Evolutionary conservation across 2,329 filamentous ascomycete species (phyloP), one percentile per base, ranked within the genome.

Genomic region (Geosmithia flava): DNA sequence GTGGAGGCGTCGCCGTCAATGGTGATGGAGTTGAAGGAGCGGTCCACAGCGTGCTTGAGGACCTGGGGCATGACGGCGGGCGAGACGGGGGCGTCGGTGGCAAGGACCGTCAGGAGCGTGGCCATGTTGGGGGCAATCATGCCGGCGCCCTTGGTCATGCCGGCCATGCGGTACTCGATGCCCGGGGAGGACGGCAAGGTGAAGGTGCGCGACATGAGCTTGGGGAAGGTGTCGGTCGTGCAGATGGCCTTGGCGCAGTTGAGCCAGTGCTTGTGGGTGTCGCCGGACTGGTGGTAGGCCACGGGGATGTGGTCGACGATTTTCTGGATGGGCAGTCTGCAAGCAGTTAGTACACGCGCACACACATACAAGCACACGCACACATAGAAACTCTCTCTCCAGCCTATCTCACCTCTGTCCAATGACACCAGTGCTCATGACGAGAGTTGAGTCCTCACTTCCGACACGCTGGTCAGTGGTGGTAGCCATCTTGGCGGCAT

Each of bases 101-200:
- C 89, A 59, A 97, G 77, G 52, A 97, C 85, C 48, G 87, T 89
- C 37, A 98, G 80, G 33, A 97, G 78, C 1, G 93, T 98, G 29
- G 89, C 93, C 90, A 98, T 95, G 71, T 98, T 97, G 45, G 93
- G 93, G 62, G 96, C 90, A 64, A 98, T 95, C 93, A 98, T 98
- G 60, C 93, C 93, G 5, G 93, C 93, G 49, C 93, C 93, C 71
- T 98, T 98, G 59, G 91, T 95, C 80, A 95, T 94, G 56, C 93
- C 93, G 13, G 87, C 89, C 46, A 98, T 84, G 56, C 78, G 76
- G 69, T 95, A 98, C 62, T 84, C 81, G 46, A 80, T 72, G 17
- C 74, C 74, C 0, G 86, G 80, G 3, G 86, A 85, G 1, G 86
- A 90, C 3, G 93, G 90, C 30, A 98, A 79, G 27, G 74, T 81